A percentile compares a stretch with the other conserved stretches of the same genome.
Conservation (phyloP, 352 stramenopile species). For the Pelagophyceae sp. region DNA sequence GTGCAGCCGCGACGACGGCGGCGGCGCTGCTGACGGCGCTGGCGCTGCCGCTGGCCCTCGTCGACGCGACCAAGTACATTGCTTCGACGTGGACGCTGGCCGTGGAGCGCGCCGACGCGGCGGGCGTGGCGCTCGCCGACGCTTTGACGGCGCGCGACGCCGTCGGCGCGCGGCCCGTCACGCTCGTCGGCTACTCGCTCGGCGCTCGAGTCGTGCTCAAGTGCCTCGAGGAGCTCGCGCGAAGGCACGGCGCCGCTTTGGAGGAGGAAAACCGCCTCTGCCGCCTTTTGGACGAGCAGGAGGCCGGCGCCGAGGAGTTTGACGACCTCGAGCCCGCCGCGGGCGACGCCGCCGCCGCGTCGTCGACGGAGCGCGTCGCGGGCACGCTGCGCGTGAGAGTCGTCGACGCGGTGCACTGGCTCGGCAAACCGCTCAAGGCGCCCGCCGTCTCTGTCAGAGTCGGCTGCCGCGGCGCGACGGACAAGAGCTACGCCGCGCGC, state of each 20-base stretch:
- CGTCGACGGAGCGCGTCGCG: not conserved
- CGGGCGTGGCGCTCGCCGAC: constrained; percentile 59
- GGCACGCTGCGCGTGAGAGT: not conserved
- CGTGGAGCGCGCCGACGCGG: constrained; percentile 62
- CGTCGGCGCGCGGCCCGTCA: constrained; percentile 56
- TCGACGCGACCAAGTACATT: constrained; percentile 64
- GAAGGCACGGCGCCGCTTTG: constrained; percentile 27
- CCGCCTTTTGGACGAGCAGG: too few species aligned
- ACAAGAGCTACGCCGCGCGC: not conserved
- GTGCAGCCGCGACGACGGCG: constrained; percentile 41
- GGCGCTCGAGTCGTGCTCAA: constrained; percentile 73
- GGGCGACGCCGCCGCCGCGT: not conserved
- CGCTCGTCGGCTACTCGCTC: constrained; percentile 76
- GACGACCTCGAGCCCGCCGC: not conserved
- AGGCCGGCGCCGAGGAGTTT: not conserved
- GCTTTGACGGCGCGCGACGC: constrained; percentile 21
- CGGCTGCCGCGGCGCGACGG: not conserved
- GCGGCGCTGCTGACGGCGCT: constrained; percentile 66
- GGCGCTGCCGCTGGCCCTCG: constrained; percentile 54
- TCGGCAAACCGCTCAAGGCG: not conserved
- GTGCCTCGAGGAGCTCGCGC: constrained; percentile 70
- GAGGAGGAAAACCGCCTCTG: too few species aligned
- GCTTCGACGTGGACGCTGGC: constrained; percentile 68
- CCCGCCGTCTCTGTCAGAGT: not conserved
- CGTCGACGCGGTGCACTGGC: constrained; percentile 15